Base-by-base conservation (phyloP, 352 stramenopile species). In the Pythium guiyangense region DNA sequence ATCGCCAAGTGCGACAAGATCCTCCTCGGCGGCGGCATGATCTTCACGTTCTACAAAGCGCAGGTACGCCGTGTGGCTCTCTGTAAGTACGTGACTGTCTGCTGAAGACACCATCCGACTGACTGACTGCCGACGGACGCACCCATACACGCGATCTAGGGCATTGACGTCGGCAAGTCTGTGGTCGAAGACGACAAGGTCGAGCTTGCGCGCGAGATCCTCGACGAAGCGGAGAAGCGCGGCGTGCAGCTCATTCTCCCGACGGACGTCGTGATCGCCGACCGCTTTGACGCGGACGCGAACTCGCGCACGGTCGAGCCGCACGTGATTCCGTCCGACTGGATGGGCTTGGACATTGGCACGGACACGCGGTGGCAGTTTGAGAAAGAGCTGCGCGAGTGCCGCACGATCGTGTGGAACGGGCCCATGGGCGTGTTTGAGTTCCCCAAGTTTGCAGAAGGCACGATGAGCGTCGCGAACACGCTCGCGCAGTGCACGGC, bases 381-480 rank as follows among this genome's bases (percentile, higher is more conserved):
- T 48, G 76, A 78, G 60, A 71, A 87, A 54, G 92, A 94, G 65
- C 78, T 99, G 27, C 79, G 75, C 54, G 76, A 94, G 47, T 98
- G 92, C 79, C 91, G 96, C 63, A 97, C 90, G 31, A 84, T 95
- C 57, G 79, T 97, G n/a, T 97, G 88, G 89, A 97, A 97, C 59
- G 90, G 90, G 2, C 97, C 97, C 17, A 98, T 99, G 94, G 97
- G 97, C 48, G 97, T 99, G 2, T 99, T 99, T 66, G 97, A 99
- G 74, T 98, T 98, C 73, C 80, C 94, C 42, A 79, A 95, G 57
- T 99, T 99, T 71, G 92, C 94, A 9, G 85, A 86, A 58, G 97
- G 97, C 60, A 99, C 97, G 14, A 90, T 97, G 53, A 74, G 75
- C 35, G 79, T 99, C 31, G 95, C 92, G 18, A 74, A 98, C 63